phyloP scores from a whole-genome alignment of 2,329 filamentous ascomycete species.

The Fusarium brevicatenulatum region DNA sequence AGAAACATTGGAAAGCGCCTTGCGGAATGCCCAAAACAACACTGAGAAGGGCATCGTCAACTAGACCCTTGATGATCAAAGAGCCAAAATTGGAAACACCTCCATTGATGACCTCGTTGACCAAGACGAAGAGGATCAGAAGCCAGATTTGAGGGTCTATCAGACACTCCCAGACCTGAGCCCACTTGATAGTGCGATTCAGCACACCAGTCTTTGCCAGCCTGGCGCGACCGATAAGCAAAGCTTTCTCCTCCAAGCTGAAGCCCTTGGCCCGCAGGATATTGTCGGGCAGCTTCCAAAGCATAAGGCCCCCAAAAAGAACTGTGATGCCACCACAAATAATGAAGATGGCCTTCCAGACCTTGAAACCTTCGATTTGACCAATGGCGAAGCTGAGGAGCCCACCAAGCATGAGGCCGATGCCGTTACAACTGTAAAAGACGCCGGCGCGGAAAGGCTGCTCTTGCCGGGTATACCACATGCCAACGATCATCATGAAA shows the following conservation, averaged over 20 bases:
- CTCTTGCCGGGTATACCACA: not conserved
- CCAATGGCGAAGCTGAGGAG: not conserved
- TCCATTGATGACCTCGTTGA: not conserved
- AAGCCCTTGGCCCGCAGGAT: not conserved
- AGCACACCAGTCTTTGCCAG: not conserved
- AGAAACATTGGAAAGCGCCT: not conserved
- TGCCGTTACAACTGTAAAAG: not conserved
- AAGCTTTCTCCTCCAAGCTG: not conserved
- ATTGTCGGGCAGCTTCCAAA: not conserved
- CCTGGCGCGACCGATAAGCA: not conserved
- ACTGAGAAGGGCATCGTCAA: not conserved
- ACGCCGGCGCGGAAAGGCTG: not conserved
- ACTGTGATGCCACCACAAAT: not conserved
- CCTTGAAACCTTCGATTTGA: not conserved
- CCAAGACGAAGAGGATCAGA: not conserved
- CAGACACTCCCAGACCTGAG: not conserved
- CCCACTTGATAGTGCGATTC: not conserved
- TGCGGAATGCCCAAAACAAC: not conserved
- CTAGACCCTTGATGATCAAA: not conserved
- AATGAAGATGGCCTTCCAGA: not conserved
- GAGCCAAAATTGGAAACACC: not conserved
- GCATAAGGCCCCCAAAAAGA: not conserved
- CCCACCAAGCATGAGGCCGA: not conserved
- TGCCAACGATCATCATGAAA: not conserved
- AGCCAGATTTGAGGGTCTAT: not conserved